Evolutionary conservation across 441 rosid species (phyloP).

Genomic region (Capsella rubella): DNA sequence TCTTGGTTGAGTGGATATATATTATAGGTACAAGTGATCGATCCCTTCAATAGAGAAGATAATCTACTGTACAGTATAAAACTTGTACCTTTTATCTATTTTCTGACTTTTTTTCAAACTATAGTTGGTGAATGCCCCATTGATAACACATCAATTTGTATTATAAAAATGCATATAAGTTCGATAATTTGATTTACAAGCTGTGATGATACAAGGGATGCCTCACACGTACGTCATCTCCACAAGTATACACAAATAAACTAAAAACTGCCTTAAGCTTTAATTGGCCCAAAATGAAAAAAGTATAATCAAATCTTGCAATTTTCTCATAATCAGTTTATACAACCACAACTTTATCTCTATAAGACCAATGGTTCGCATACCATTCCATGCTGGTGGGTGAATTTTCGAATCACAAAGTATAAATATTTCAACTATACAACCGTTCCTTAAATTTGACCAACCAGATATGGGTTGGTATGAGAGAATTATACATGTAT

Average conservation of each 20-base stretch:
- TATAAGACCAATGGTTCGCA: slow-evolving; percentile 3
- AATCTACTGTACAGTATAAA: no score
- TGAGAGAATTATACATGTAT: not conserved
- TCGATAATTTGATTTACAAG: not conserved
- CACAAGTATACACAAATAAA: not conserved
- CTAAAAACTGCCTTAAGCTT: not conserved
- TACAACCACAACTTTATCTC: not conserved
- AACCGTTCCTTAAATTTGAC: slow-evolving; percentile 19
- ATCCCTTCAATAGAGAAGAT: not conserved
- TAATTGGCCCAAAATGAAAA: not conserved
- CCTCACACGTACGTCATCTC: not conserved
- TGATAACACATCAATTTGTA: no score
- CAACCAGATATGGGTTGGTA: not conserved
- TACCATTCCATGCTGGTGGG: not conserved
- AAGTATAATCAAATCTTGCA: not conserved
- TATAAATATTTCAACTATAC: not conserved
- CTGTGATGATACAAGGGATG: not conserved
- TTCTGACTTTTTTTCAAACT: no score
- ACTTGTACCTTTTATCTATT: no score
- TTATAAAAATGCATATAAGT: not conserved
- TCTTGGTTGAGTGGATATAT: not conserved
- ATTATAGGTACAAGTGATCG: not conserved
- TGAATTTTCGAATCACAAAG: not conserved
- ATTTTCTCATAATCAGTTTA: not conserved
- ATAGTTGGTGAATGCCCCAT: no score